phyloP scores from a whole-genome alignment of 768 basidiomycete genomes.

The Hericium erinaceus region DNA sequence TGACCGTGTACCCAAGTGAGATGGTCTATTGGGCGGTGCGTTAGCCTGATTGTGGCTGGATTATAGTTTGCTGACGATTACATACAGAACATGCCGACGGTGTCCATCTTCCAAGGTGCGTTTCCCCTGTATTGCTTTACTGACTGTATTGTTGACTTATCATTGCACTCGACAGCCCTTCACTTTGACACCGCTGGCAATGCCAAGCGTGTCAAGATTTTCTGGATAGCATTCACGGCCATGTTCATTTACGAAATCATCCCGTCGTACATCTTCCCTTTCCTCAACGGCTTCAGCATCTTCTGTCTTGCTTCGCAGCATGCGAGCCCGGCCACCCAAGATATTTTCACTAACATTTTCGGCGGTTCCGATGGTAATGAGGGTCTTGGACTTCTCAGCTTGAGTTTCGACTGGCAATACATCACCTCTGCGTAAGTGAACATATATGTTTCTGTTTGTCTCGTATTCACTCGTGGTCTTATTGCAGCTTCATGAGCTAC shows the following conservation, averaged over 20 bases:
- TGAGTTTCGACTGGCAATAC: conserved; percentile 67
- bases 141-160: conserved; percentile 16
- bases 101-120: conserved; percentile 50
- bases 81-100: conserved; percentile 41
- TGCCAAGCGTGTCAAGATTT: conserved; percentile 39
- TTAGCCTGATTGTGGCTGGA: not conserved
- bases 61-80: not conserved
- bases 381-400: conserved; percentile 48
- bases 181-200: conserved; percentile 39
- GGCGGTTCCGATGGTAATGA: conserved; percentile 63
- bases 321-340: conserved; percentile 30
- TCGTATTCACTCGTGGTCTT: not conserved
- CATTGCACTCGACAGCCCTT: conserved; percentile 28
- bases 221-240: conserved; percentile 39
- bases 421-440: conserved; percentile 35
- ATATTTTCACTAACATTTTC: conserved; percentile 53
- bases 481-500: conserved; percentile 33
- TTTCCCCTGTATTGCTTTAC: not conserved
- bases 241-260: conserved; percentile 48
- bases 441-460: conserved; percentile 7
- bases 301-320: conserved; percentile 52
- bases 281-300: conserved; percentile 50
- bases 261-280: conserved; percentile 52
- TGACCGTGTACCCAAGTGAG: conserved; percentile 53
- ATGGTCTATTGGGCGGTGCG: conserved; percentile 53